Percentiles rank a stretch among this genome's conserved stretches.
Conservation (phyloP, 169 alveolate genomes). For the Plasmodium fragile region DNA sequence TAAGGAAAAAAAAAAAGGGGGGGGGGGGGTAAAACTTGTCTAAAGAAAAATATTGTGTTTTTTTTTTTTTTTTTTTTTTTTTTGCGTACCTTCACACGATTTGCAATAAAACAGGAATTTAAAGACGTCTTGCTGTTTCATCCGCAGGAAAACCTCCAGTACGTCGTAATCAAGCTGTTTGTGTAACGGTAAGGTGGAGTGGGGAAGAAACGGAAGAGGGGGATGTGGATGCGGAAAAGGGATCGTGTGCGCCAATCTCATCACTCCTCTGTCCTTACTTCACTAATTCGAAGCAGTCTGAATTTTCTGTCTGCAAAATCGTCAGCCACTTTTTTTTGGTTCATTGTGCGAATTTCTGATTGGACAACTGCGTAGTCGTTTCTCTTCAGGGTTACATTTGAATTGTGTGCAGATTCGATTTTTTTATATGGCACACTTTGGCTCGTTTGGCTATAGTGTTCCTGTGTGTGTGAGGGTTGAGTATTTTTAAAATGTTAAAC, state of each 20-base stretch:
- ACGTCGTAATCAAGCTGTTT: conserved; percentile 21
- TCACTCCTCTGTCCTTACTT: not conserved
- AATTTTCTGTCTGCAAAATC: conserved; percentile 12
- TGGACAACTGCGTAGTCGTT: conserved; percentile 23
- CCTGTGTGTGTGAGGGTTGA: not conserved
- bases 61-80: conserved; percentile 6
- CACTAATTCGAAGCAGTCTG: conserved; percentile 19
- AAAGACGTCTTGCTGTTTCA: conserved; percentile 8
- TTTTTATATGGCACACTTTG: conserved; percentile 49
- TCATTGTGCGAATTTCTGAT: conserved; percentile 26
- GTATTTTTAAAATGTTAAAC: not conserved
- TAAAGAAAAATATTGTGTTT: not conserved
- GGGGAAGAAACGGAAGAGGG: not conserved
- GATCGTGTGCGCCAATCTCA: not conserved
- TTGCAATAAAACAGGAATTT: conserved; percentile 15
- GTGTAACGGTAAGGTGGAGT: not conserved
- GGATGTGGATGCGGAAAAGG: not conserved
- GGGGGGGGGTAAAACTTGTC: no score
- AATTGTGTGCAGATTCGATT: not conserved
- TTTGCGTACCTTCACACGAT: not conserved
- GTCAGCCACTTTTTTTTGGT: not conserved
- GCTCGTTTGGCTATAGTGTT: conserved; percentile 11
- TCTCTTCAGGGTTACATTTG: conserved; percentile 3
- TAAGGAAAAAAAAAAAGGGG: no score
- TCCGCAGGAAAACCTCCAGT: conserved; percentile 23